A percentile compares a stretch with the other conserved stretches of the same genome.
Conservation (phyloP, 805 yeast genomes). For the Yarrowia sp. region DNA sequence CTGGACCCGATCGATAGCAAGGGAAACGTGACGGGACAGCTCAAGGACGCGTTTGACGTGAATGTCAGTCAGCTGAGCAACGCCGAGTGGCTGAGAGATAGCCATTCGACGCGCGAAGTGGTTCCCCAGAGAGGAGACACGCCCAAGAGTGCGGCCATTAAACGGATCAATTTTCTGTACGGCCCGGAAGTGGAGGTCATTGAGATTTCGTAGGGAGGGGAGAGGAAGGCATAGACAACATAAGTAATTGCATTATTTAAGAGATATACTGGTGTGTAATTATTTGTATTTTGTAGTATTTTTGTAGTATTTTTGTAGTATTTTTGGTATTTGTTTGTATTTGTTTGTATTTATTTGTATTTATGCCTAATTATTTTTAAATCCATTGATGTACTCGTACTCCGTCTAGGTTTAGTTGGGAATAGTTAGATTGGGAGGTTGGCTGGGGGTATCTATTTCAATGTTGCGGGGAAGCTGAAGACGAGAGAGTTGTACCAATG, state of each 20-base stretch:
- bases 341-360: too few species aligned
- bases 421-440: too few species aligned
- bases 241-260: neutral
- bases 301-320: too few species aligned
- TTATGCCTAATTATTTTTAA: too few species aligned
- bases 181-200: neutral
- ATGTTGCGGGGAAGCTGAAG: too few species aligned
- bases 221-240: neutral
- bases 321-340: too few species aligned
- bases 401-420: too few species aligned
- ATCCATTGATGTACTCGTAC: too few species aligned
- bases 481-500: too few species aligned
- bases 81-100: slow-evolving; percentile 2
- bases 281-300: too few species aligned
- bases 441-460: too few species aligned
- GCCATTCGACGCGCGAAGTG: neutral
- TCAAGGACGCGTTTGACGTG: neutral
- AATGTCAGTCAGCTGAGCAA: neutral
- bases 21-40: neutral
- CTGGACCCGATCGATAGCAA: neutral
- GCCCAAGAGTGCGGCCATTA: neutral
- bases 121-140: neutral
- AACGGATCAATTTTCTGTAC: neutral
- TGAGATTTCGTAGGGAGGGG: neutral
- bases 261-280: too few species aligned